Evolutionary conservation across 2,329 filamentous ascomycete genomes (phyloP).

Genomic region (Cyphellophora attinorum): DNA sequence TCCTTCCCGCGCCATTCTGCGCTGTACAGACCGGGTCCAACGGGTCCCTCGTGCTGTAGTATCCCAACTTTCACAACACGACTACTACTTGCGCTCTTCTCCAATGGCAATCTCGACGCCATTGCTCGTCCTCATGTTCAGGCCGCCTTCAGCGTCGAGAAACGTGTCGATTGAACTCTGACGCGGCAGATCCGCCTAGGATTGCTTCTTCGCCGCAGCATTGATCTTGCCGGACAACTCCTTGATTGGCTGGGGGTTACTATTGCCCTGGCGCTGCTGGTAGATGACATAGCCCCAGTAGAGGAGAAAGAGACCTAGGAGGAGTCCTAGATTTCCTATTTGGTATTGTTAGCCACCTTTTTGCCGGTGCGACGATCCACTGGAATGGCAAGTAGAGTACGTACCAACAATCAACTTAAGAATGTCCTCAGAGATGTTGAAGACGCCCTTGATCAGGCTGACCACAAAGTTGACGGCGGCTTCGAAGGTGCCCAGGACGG

Average conservation of each 20-base stretch:
- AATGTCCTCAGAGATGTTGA: constrained; percentile 13
- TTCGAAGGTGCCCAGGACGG: constrained; percentile 7
- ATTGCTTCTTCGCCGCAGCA: too few relatives aligned
- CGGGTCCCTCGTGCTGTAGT: too few relatives aligned
- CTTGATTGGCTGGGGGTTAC: constrained; percentile 4
- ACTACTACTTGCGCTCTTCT: too few relatives aligned
- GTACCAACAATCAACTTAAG: constrained; percentile 14
- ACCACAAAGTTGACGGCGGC: constrained; percentile 12
- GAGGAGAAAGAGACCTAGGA: constrained; percentile 9
- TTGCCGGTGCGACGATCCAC: background rate
- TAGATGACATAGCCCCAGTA: constrained; percentile 13
- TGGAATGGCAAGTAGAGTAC: background rate
- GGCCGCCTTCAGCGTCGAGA: too few relatives aligned
- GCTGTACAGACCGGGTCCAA: too few relatives aligned
- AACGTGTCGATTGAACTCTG: too few relatives aligned
- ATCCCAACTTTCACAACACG: too few relatives aligned
- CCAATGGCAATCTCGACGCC: too few relatives aligned
- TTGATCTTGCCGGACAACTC: background rate
- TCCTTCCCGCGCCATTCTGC: too few relatives aligned
- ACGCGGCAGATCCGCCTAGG: too few relatives aligned
- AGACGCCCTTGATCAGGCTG: constrained; percentile 12
- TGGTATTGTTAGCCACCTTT: constrained; percentile 2
- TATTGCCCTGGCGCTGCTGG: constrained; percentile 14
- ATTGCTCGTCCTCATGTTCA: too few relatives aligned
- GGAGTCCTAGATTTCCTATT: constrained; percentile 13